Base-by-base conservation (phyloP, 495 filamentous ascomycete genomes). In the Amorphotheca resinae region DNA sequence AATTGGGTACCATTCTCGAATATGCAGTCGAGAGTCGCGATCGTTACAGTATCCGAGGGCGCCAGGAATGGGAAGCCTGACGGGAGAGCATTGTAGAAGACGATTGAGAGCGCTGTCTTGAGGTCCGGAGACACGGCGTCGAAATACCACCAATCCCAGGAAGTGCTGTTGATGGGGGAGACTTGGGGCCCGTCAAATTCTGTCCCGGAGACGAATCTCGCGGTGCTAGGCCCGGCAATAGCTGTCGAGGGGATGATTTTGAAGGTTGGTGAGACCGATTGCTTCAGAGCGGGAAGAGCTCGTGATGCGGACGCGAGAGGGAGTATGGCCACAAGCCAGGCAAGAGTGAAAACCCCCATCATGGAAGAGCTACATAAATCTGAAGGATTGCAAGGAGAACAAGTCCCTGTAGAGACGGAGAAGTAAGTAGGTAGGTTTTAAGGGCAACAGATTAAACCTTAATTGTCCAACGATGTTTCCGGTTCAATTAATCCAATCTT, bases 121-220 rank as follows among this genome's bases (percentile, higher is more conserved):
- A 52, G 44, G 2, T 37, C 32, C 2, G 35, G 22, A 4, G 58
- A 50, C 9, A 66, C 50, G 9, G 47, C 61, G 45, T 66, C 62
- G 20, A 64, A 66, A 49, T 61, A 63, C 64, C 62, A 66, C 61
- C 62, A 65, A 49, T 65, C 61, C 34, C 56, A 66, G 9, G 54
- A 55, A 26, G 58, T 49, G 26, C 26, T 22, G 40, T 64, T 66
- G 33, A 64, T 39, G 0, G 18, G 15, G 22, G 42, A 36, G 2
- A 63, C 12, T 38, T 61, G 54, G 0, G 63, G 60, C n/a, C 50
- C 34, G 40, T 64, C 60, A 9, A 65, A 48, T 7, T 34, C 48
- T 11, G 1, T 25, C 16, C 31, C 9, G 4, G 36, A 38, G 36
- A 38, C n/a, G 7, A 20, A 9, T 7, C 22, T 23, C 2, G 20